Evolutionary conservation across 2,329 filamentous ascomycete species (phyloP), one percentile per base, ranked within the genome.

Genomic region (Albifimbria verrucaria): DNA sequence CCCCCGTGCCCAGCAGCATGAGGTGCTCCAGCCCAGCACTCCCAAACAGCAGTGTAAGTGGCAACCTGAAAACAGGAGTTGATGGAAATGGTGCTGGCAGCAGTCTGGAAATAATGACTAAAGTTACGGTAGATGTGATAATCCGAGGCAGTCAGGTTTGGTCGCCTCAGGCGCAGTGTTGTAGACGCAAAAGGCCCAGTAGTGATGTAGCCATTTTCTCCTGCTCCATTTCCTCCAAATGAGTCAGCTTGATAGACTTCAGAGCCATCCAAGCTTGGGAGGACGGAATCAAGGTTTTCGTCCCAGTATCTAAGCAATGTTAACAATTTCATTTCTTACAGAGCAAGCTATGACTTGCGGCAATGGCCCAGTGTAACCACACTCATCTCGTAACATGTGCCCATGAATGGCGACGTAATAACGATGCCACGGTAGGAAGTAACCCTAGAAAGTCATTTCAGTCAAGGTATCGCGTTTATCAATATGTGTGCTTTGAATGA

Each of bases 401-500:
- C 46, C 24, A n/a, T 48, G 46, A 3, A 48, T 36, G 7, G 18
- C 46, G 10, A 48, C 24, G 25, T 48, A 48, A 10, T 32, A 48
- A 10, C 46, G 46, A 20, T 48, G 46, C 46, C 46, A 48, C 7
- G 46, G 46, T 9, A 48, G n/a, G 46, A 48, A 48, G 12, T 48
- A 26, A 36, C 46, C 46, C 46, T 48, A 21, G n/a, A n/a, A n/a
- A n/a, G n/a, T n/a, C n/a, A n/a, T n/a, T n/a, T n/a, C 10, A 32
- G 15, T 7, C 18, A 39, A 12, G 12, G 12, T 12, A 12, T 7
- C 18, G 18, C 18, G 5, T 39, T 39, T n/a, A 32, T 7, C 26
- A 9, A 9, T 15, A 32, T 9, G n/a, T 15, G 7, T 32, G 7
- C 26, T 15, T 9, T 32, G 26, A 9, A 9, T 39, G 4, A 4